Conservation (phyloP, 1,284 basidiomycete species). For the Thecaphora frezii region DNA sequence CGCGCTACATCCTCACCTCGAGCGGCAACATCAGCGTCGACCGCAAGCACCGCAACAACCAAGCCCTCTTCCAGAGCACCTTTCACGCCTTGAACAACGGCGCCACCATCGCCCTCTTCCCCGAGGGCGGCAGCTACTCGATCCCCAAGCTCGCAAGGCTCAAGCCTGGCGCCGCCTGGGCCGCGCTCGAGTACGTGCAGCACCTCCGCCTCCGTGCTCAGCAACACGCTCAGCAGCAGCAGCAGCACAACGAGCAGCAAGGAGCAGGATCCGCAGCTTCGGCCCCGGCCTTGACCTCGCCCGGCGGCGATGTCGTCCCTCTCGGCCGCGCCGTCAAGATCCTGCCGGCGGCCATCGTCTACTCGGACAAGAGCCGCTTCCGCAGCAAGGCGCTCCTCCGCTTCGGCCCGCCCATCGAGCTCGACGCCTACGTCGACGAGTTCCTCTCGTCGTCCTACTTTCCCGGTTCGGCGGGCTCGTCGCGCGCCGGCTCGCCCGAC, state of each 20-base stretch:
- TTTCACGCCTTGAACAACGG: constrained; percentile 79
- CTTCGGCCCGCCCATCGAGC: constrained; percentile 76
- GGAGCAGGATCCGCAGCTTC: too few relatives aligned
- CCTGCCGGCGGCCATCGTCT: constrained; percentile 84
- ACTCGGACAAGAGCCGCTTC: constrained; percentile 92
- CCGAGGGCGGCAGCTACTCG: constrained; percentile 76
- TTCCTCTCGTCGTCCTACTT: constrained; percentile 64
- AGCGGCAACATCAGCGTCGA: constrained; percentile 95
- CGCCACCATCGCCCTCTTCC: constrained; percentile 85
- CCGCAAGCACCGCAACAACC: constrained; percentile 85
- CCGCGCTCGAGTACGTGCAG: constrained; percentile 78
- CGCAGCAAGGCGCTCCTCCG: constrained; percentile 68
- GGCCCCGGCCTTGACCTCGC: too few relatives aligned
- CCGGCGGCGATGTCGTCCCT: constrained; percentile 5
- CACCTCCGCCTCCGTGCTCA: constrained; percentile 49
- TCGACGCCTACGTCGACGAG: constrained; percentile 74
- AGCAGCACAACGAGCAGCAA: constrained; percentile 3
- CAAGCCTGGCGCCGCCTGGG: constrained; percentile 95
- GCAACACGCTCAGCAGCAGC: not conserved
- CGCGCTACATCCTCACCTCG: constrained; percentile 75
- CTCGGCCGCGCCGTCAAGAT: constrained; percentile 64
- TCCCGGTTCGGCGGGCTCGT: not conserved
- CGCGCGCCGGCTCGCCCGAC: not conserved
- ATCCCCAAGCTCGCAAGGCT: constrained; percentile 88
- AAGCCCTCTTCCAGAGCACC: constrained; percentile 83